A percentile compares a stretch with the other conserved stretches of the same genome.
Conservation (phyloP, 495 filamentous ascomycete genomes). For the Aspergillus indologenus region DNA sequence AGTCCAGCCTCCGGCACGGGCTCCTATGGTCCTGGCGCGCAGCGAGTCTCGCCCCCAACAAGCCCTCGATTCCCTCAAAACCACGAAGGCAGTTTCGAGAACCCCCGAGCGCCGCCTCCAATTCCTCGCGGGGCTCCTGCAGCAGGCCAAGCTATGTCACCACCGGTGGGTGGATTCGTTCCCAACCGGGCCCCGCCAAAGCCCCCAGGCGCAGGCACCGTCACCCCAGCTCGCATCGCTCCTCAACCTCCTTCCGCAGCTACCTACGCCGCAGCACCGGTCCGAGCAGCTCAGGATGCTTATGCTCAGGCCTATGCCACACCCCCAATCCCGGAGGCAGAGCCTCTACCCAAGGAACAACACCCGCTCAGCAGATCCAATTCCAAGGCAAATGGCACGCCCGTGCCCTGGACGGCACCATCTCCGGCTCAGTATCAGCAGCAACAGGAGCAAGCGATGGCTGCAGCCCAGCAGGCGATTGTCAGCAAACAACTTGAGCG, state of each 20-base stretch:
- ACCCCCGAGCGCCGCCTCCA: slow-evolving; percentile 88
- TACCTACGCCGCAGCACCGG: slow-evolving; percentile 18
- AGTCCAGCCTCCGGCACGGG: slow-evolving; percentile 29
- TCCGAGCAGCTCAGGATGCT: slow-evolving; percentile 25
- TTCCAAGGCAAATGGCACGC: slow-evolving; percentile 39
- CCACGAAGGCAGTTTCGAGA: slow-evolving; percentile 93
- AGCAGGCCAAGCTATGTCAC: slow-evolving; percentile 26
- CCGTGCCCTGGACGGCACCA: slow-evolving; percentile 28
- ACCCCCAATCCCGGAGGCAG: slow-evolving; percentile 45
- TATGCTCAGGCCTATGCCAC: slow-evolving; percentile 27
- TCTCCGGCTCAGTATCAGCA: slow-evolving; percentile 69
- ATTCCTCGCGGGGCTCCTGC: slow-evolving; percentile 61
- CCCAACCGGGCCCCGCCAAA: slow-evolving; percentile 46
- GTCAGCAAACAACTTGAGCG: slow-evolving; percentile 55
- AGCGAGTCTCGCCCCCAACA: slow-evolving; percentile 68
- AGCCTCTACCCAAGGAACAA: slow-evolving; percentile 49
- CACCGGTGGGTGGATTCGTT: slow-evolving; percentile 34
- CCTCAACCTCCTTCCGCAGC: slow-evolving; percentile 49
- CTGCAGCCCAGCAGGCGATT: slow-evolving; percentile 67
- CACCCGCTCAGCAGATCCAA: slow-evolving; percentile 42
- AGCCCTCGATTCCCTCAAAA: slow-evolving; percentile 91
- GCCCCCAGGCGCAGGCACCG: slow-evolving; percentile 30
- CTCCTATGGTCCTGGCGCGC: slow-evolving; percentile 14
- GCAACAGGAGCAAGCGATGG: slow-evolving; percentile 78
- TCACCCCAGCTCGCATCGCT: slow-evolving; percentile 43